Evolutionary conservation across 805 yeast species (phyloP).

Genomic region (Saccharomyces mikatae): DNA sequence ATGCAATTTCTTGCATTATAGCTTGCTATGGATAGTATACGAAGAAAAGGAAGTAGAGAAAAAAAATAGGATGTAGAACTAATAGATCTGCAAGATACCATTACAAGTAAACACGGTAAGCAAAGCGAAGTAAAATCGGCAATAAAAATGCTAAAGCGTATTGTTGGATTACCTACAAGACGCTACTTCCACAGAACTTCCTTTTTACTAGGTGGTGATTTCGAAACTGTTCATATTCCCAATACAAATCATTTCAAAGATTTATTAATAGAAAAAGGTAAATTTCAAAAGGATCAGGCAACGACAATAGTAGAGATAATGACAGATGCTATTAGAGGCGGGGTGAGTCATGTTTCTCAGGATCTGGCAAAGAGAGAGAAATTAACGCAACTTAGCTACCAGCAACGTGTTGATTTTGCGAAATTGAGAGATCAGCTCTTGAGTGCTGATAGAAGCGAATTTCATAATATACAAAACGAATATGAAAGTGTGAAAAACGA

Average conservation of each 20-base stretch:
- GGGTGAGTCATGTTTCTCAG: conserved; percentile 63
- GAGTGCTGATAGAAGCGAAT: conserved; percentile 79
- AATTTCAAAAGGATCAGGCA: conserved; percentile 70
- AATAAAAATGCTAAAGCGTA: background rate
- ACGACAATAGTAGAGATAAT: conserved; percentile 71
- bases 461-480: conserved; percentile 72
- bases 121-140: no score
- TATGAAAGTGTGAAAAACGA: conserved; percentile 79
- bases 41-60: background rate
- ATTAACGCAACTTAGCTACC: conserved; percentile 77
- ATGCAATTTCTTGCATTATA: background rate
- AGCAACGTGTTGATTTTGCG: conserved; percentile 94
- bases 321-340: conserved; percentile 68
- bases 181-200: conserved; percentile 8
- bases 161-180: conserved; percentile 3
- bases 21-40: background rate
- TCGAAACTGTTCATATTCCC: conserved; percentile 38
- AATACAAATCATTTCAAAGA: conserved; percentile 72
- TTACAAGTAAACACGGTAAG: background rate
- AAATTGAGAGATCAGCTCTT: conserved; percentile 88
- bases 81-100: background rate
- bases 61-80: background rate
- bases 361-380: conserved; percentile 81
- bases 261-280: conserved; percentile 51
- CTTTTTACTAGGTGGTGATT: conserved; percentile 2